phyloP scores from a whole-genome alignment of 2,329 filamentous ascomycete genomes.

The Xylaria sp. region DNA sequence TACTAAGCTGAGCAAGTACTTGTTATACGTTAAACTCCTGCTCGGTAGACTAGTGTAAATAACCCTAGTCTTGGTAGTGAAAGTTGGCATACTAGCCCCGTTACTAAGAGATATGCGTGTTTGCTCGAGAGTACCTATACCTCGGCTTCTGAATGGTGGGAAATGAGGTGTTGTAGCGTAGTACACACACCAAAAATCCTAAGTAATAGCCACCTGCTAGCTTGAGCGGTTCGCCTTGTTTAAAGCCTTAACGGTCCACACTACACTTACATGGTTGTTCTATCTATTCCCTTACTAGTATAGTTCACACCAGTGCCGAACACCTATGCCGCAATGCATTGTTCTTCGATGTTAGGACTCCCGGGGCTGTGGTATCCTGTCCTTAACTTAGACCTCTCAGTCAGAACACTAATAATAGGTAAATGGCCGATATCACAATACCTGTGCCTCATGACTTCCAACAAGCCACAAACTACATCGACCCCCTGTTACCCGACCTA shows the following conservation, averaged over 20 bases:
- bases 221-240: background rate
- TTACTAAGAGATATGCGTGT: background rate
- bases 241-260: background rate
- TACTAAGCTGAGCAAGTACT: conserved; percentile 2
- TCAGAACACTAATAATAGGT: conserved; percentile 2
- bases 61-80: background rate
- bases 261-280: conserved; percentile 1
- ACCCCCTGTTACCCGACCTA: background rate
- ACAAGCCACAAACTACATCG: background rate
- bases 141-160: background rate
- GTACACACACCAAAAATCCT: conserved; percentile 7
- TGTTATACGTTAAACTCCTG: background rate
- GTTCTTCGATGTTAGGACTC: conserved; percentile 9
- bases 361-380: conserved; percentile 7
- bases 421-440: background rate
- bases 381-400: conserved; percentile 8
- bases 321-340: conserved; percentile 5
- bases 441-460: conserved; percentile 2
- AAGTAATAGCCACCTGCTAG: background rate
- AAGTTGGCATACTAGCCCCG: conserved; percentile 1
- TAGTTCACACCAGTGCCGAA: conserved; percentile 16
- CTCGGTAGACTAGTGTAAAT: background rate
- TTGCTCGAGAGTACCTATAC: background rate
- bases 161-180: conserved; percentile 7
- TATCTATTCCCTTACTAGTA: conserved; percentile 5